Conservation (phyloP, 768 basidiomycete genomes). For the Leccinum variicolor region DNA sequence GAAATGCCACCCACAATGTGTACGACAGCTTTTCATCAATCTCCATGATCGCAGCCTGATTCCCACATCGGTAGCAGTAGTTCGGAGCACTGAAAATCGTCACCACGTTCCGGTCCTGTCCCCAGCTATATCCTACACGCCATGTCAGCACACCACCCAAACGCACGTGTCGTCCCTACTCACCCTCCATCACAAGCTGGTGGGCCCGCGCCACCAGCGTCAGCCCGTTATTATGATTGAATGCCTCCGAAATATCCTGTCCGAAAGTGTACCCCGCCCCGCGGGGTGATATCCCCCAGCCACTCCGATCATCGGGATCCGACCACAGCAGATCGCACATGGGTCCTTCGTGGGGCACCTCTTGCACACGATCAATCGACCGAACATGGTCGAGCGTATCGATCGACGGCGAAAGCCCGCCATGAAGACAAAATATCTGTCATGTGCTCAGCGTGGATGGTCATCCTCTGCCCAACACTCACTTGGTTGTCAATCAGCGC, state of each 20-base stretch:
- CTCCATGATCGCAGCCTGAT: constrained; percentile 99
- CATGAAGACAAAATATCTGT: constrained; percentile 98
- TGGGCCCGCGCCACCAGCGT: constrained; percentile 94
- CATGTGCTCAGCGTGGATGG: constrained; percentile 7
- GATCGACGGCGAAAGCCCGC: constrained; percentile 96
- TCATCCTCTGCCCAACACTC: constrained; percentile 34
- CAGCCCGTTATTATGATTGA: constrained; percentile 98
- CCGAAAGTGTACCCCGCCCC: constrained; percentile 99
- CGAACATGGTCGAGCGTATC: constrained; percentile 99
- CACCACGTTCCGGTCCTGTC: constrained; percentile 98
- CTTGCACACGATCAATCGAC: constrained; percentile 97
- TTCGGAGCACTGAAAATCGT: constrained; percentile 99
- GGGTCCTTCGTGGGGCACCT: constrained; percentile 98
- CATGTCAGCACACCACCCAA: constrained; percentile 6
- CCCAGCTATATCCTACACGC: constrained; percentile 84
- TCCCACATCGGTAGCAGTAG: constrained; percentile 99
- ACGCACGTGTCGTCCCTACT: constrained; percentile 24
- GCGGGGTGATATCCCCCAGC: constrained; percentile 98
- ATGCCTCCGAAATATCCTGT: constrained; percentile 98
- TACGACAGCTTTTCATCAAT: constrained; percentile 98
- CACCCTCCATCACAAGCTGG: constrained; percentile 96
- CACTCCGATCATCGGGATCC: constrained; percentile 98
- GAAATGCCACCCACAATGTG: constrained; percentile 65
- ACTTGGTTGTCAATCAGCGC: constrained; percentile 99
- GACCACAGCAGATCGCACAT: constrained; percentile 99